A percentile compares a stretch with the other conserved stretches of the same genome.
Conservation (phyloP, 345 rosid genomes). For the Ailanthus altissimus region DNA sequence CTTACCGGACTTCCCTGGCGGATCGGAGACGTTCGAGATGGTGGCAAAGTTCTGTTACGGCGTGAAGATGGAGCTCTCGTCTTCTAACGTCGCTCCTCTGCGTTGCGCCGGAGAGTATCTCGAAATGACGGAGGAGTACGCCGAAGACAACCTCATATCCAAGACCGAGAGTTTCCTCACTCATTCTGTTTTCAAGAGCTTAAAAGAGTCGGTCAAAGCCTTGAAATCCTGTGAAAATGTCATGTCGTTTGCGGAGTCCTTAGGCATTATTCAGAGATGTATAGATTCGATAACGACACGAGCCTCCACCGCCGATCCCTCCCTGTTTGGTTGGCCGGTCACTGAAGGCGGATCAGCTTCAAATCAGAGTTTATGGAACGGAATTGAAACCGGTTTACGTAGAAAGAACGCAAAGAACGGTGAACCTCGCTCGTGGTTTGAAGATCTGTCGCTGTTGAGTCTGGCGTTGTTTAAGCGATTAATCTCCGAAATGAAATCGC, state of each 20-base stretch:
- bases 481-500: conserved; percentile 59
- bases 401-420: conserved; percentile 35
- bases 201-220: conserved; percentile 71
- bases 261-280: conserved; percentile 67
- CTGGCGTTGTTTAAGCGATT: conserved; percentile 55
- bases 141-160: conserved; percentile 71
- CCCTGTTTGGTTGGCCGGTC: conserved; percentile 94
- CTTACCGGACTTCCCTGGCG: conserved; percentile 82
- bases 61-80: conserved; percentile 70
- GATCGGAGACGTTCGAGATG: conserved; percentile 84
- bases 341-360: conserved; percentile 37
- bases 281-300: conserved; percentile 60
- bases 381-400: conserved; percentile 48
- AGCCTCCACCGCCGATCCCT: conserved; percentile 69
- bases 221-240: conserved; percentile 77
- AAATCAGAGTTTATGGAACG: conserved; percentile 52
- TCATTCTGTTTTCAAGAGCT: conserved; percentile 64
- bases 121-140: conserved; percentile 86
- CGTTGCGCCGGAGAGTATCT: conserved; percentile 89
- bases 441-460: conserved; percentile 62
- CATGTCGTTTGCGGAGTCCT: conserved; percentile 46
- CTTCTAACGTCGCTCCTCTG: conserved; percentile 69
- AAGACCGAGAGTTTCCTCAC: conserved; percentile 71
- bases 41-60: conserved; percentile 96
- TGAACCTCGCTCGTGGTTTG: conserved; percentile 58